Evolutionary conservation across 1,284 basidiomycete genomes (phyloP).

Genomic region (Meira miltonrushii): DNA sequence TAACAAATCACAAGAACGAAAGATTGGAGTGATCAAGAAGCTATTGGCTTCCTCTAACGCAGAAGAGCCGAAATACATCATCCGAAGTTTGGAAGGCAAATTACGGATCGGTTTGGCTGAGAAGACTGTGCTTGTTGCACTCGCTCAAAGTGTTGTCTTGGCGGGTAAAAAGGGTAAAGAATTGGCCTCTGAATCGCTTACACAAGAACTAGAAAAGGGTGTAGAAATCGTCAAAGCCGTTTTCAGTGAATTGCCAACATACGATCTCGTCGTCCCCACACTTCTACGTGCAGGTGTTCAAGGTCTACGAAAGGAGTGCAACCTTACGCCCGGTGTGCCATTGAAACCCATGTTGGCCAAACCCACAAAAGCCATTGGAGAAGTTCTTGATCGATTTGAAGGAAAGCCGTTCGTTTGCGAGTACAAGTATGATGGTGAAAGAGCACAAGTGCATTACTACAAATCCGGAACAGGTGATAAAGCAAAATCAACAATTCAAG

Average conservation of each 20-base stretch:
- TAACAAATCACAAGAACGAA: conserved; percentile 61
- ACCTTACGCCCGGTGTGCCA: conserved; percentile 84
- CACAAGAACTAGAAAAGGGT: conserved; percentile 71
- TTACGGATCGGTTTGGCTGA: conserved; percentile 95
- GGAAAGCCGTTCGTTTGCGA: conserved; percentile 94
- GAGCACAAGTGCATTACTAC: conserved; percentile 64
- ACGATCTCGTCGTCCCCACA: conserved; percentile 89
- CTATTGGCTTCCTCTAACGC: conserved; percentile 83
- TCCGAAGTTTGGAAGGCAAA: conserved; percentile 93
- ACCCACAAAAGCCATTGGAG: conserved; percentile 97
- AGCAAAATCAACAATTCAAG: conserved; percentile 58
- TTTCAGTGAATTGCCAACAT: conserved; percentile 90
- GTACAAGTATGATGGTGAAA: conserved; percentile 99
- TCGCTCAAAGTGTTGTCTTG: conserved; percentile 44
- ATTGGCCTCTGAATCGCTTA: conserved; percentile 65
- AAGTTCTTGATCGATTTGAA: conserved; percentile 95
- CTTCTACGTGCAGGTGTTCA: conserved; percentile 74
- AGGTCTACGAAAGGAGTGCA: conserved; percentile 69
- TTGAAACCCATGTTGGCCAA: conserved; percentile 99
- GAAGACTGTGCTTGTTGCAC: conserved; percentile 61
- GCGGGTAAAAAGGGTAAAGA: conserved; percentile 59
- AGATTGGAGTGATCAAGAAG: conserved; percentile 91
- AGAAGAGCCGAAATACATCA: conserved; percentile 88
- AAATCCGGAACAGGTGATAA: conserved; percentile 10
- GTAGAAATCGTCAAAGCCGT: conserved; percentile 78